phyloP scores from a whole-genome alignment of 768 basidiomycete species.

The Tubosaeta sp. region DNA sequence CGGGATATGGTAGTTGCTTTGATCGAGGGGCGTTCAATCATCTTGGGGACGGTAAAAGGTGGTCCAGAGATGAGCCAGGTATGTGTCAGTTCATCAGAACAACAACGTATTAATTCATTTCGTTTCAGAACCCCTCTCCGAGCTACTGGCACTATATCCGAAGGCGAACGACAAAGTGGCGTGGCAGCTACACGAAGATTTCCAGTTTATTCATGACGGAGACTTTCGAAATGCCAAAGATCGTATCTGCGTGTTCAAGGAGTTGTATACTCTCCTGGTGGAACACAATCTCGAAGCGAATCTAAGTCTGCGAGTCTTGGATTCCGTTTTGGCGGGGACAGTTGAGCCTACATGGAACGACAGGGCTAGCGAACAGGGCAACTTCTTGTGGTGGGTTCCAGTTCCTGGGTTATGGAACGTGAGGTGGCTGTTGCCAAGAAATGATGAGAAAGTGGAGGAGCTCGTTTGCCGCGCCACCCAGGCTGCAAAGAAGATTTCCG shows the following conservation, averaged over 20 bases:
- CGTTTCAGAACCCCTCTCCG: conserved; percentile 5
- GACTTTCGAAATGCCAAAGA: conserved; percentile 16
- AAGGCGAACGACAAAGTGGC: background rate
- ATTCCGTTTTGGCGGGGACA: conserved; percentile 2
- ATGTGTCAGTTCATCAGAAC: background rate
- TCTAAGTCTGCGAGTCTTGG: background rate
- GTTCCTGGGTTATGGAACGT: too few relatives aligned
- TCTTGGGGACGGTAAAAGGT: background rate
- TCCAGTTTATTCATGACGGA: background rate
- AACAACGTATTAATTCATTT: background rate
- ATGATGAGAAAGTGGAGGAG: background rate
- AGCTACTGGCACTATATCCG: conserved; percentile 7
- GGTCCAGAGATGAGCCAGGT: conserved; percentile 1
- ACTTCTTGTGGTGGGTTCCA: too few relatives aligned
- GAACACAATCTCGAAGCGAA: background rate
- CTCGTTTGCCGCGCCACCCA: conserved; percentile 1
- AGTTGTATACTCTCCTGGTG: background rate
- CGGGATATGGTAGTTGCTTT: conserved; percentile 4
- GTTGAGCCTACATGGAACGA: background rate
- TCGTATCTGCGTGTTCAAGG: conserved; percentile 9
- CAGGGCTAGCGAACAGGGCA: background rate
- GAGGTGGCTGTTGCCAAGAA: too few relatives aligned
- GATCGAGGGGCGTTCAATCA: conserved; percentile 14
- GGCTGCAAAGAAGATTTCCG: background rate
- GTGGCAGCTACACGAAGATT: background rate